Conservation (phyloP, 768 basidiomycete genomes). For the Leccinellum luteum region DNA sequence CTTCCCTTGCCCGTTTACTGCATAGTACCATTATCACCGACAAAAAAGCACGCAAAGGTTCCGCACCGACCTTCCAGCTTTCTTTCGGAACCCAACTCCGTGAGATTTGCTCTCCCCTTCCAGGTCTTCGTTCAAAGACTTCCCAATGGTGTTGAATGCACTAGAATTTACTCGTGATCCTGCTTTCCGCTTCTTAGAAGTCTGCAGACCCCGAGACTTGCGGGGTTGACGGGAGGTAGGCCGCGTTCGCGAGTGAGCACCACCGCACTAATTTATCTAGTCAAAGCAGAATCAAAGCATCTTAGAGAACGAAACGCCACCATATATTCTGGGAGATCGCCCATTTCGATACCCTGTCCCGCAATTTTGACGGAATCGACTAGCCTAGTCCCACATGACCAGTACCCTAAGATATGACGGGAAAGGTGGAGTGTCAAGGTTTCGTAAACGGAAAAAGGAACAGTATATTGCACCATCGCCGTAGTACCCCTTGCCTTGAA, state of each 20-base stretch:
- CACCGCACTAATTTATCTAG: slow-evolving; percentile 60
- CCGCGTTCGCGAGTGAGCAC: slow-evolving; percentile 63
- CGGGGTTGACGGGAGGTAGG: slow-evolving; percentile 47
- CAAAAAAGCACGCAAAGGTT: background rate
- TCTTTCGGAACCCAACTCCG: slow-evolving; percentile 69
- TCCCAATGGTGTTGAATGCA: slow-evolving; percentile 60
- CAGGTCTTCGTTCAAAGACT: slow-evolving; percentile 43
- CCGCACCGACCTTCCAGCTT: slow-evolving; percentile 55
- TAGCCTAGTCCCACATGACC: slow-evolving; percentile 75
- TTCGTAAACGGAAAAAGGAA: background rate
- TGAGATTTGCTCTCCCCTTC: slow-evolving; percentile 36
- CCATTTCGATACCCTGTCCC: slow-evolving; percentile 49
- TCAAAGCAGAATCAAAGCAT: background rate
- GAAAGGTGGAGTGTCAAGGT: slow-evolving; percentile 5
- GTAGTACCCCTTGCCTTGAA: slow-evolving; percentile 77
- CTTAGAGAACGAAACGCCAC: slow-evolving; percentile 33
- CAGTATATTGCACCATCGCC: slow-evolving; percentile 60
- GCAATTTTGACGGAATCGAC: slow-evolving; percentile 57
- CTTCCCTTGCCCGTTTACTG: slow-evolving; percentile 79
- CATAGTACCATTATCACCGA: background rate
- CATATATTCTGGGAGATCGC: slow-evolving; percentile 76
- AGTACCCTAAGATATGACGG: slow-evolving; percentile 54
- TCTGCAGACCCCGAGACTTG: slow-evolving; percentile 60
- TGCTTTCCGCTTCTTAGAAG: slow-evolving; percentile 65
- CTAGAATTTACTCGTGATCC: slow-evolving; percentile 63